Evolutionary conservation across 2,329 filamentous ascomycete genomes (phyloP).

Genomic region (Cladosporium velox): DNA sequence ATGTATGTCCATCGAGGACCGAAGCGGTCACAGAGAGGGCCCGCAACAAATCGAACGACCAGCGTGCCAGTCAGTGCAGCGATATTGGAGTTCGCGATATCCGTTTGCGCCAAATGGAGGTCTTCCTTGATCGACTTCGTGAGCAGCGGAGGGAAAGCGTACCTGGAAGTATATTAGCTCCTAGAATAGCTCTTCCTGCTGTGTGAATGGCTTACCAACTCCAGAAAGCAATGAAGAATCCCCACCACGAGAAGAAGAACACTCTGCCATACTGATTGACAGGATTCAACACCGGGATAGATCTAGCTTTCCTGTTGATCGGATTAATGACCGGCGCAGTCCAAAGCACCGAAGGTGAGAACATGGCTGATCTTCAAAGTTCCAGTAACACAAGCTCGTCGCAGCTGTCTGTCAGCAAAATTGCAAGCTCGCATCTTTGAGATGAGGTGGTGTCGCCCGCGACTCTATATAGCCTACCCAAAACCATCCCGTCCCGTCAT

Average conservation of each 20-base stretch:
- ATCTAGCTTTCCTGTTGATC: conserved; percentile 74
- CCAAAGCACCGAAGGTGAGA: conserved; percentile 35
- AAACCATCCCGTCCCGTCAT: not conserved
- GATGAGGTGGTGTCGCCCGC: not conserved
- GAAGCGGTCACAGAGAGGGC: conserved; percentile 76
- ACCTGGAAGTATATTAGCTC: conserved; percentile 50
- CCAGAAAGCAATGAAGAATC: conserved; percentile 81
- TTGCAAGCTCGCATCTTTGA: not conserved
- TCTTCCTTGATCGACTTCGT: conserved; percentile 74
- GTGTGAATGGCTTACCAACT: conserved; percentile 56
- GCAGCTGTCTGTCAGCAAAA: conserved; percentile 1
- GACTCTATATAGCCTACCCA: conserved; percentile 5
- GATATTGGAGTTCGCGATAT: conserved; percentile 86
- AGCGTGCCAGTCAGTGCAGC: conserved; percentile 71
- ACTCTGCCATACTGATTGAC: conserved; percentile 76
- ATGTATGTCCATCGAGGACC: conserved; percentile 77
- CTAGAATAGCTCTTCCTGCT: not conserved
- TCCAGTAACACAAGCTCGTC: conserved; percentile 8
- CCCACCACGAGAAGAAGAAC: conserved; percentile 81
- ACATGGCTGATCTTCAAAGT: conserved; percentile 12
- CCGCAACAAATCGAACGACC: conserved; percentile 71
- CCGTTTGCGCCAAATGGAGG: conserved; percentile 64
- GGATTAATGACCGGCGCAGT: conserved; percentile 72
- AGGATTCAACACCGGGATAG: conserved; percentile 74
- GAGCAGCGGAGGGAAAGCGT: conserved; percentile 80